Base-by-base conservation (phyloP, 176 grass and related monocot species). In the Ensete ventricosum region DNA sequence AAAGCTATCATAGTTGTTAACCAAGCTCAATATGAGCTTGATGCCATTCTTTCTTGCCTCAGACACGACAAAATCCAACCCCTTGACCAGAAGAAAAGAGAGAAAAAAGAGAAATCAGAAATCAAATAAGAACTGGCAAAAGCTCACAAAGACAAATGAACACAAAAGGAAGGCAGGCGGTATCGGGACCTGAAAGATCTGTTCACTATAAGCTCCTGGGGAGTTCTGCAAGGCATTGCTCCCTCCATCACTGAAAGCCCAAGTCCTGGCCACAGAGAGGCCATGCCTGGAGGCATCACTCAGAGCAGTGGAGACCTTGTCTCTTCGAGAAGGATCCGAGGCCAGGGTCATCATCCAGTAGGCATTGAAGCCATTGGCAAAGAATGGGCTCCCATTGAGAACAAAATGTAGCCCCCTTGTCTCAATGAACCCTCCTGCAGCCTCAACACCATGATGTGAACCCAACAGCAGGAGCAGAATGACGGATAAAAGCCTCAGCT, bases 311-410 rank as follows among this genome's bases (percentile, higher is more conserved):
- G 86, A 79, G 25, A 94, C 84, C 78, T 91, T 99, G 25, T 73
- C 74, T 66, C 81, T 85, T 84, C 84, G 91, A 69, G 84, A 29
- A 17, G 86, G 86, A 81, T 94, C 82, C 34, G 88, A 79, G 73
- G 81, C 88, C 27, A 99, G 7, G 48, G 81, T 75, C 88, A 91
- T 99, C 75, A 99, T 86, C 96, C 96, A 99, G 79, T 99, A 99
- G 54, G 96, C 88, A 77, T 99, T 99, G 88, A 91, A 99, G 11
- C 96, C 96, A 78, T 94, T 94, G 23, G 90, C 88, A 64, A 86
- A 94, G 81, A 89, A 94, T 11, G 91, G 90, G 82, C 73, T 81
- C 16, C 96, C 88, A 78, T 99, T 84, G 10, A 84, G 34, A 52
- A 89, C 84, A 86, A 99, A 99, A 2, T 85, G 96, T 3, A 90